phyloP scores from a whole-genome alignment of 163 green algal genomes.

The Dunaliella salina region DNA sequence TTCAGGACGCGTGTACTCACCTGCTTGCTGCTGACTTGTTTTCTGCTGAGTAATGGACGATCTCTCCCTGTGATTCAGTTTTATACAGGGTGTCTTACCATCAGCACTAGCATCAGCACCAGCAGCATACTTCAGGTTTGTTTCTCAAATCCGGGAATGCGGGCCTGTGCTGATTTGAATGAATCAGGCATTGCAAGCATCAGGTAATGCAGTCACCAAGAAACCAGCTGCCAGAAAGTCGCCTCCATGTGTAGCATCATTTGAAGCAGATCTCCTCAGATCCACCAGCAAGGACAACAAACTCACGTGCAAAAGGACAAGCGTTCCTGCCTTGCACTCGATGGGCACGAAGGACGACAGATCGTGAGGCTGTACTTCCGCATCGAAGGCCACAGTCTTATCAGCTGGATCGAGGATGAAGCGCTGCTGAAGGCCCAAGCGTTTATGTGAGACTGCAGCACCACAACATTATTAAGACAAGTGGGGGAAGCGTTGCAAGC shows the following conservation, averaged over 20 bases:
- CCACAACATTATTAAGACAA: too few species aligned
- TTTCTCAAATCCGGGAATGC: too few species aligned
- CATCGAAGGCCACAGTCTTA: slow-evolving; percentile 52
- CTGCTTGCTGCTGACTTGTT: slow-evolving; percentile 61
- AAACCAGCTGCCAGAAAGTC: too few species aligned
- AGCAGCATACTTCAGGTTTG: not conserved
- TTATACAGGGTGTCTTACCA: too few species aligned
- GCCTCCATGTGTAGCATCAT: too few species aligned
- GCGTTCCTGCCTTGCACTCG: slow-evolving; percentile 68
- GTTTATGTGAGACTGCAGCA: not conserved
- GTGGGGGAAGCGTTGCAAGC: too few species aligned
- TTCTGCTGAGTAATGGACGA: slow-evolving; percentile 76
- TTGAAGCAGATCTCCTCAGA: too few species aligned
- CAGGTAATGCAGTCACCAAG: too few species aligned
- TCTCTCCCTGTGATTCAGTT: slow-evolving; percentile 60
- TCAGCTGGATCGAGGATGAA: slow-evolving; percentile 50
- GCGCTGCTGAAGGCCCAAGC: slow-evolving; percentile 41
- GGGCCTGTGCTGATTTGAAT: too few species aligned
- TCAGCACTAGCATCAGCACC: too few species aligned
- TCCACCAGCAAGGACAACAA: not conserved
- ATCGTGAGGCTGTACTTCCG: slow-evolving; percentile 45
- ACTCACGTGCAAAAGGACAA: slow-evolving; percentile 84
- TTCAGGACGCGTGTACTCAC: not conserved
- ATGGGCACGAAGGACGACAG: slow-evolving; percentile 71
- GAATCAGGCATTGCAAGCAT: too few species aligned